Conservation (phyloP, 2,329 filamentous ascomycete species). For the Neospermospora avenae region DNA sequence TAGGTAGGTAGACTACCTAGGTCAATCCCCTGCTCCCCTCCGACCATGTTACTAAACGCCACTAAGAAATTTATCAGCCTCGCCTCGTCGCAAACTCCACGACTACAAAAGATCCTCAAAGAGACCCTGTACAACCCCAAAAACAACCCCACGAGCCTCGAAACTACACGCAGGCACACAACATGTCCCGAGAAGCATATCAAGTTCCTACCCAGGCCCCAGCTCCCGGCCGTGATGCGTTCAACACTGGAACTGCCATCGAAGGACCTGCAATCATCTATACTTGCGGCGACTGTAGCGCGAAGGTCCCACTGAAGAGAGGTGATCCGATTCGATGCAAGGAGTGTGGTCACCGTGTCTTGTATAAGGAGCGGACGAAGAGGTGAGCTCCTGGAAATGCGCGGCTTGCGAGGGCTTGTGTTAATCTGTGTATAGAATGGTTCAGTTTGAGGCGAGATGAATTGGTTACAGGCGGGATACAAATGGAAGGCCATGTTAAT, state of each 20-base stretch:
- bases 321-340: conserved; percentile 83
- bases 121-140: background rate
- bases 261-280: conserved; percentile 62
- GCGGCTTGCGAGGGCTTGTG: background rate
- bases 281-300: conserved; percentile 81
- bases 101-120: background rate
- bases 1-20: too few species aligned
- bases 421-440: conserved; percentile 64
- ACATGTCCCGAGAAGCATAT: conserved; percentile 73
- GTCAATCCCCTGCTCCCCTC: too few species aligned
- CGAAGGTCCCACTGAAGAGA: conserved; percentile 70
- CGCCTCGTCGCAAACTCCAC: background rate
- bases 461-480: conserved; percentile 2
- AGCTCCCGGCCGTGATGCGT: conserved; percentile 37
- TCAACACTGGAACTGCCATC: conserved; percentile 30
- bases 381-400: conserved; percentile 56
- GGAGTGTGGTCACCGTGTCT: conserved; percentile 88
- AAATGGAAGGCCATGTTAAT: background rate
- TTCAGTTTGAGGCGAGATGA: conserved; percentile 94
- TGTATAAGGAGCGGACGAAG: conserved; percentile 98
- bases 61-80: background rate
- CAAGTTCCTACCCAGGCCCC: conserved; percentile 60
- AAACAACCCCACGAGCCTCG: conserved; percentile 10
- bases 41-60: background rate
- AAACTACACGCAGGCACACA: background rate